phyloP scores from a whole-genome alignment of 2,329 filamentous ascomycete genomes.

The Botrytis aclada region DNA sequence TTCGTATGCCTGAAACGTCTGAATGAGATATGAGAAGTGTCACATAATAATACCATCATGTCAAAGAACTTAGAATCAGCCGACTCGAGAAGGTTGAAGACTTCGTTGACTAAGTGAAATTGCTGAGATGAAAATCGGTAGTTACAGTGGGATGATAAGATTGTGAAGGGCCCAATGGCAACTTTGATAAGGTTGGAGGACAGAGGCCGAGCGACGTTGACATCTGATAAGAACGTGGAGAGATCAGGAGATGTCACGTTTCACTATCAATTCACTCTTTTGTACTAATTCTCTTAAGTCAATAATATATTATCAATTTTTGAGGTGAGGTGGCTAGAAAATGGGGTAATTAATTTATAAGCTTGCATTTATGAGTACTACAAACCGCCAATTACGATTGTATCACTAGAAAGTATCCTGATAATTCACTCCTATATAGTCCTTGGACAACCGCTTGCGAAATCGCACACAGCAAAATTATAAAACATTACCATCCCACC shows the following conservation, averaged over 20 bases:
- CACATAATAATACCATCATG: neutral
- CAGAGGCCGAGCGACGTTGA: neutral
- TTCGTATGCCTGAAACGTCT: neutral
- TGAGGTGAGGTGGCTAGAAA: too few species aligned
- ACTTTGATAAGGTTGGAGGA: neutral
- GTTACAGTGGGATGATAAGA: constrained; percentile 4
- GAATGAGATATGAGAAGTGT: neutral
- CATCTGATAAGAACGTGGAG: constrained; percentile 4
- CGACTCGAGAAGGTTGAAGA: neutral
- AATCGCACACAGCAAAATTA: neutral
- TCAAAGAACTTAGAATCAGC: neutral
- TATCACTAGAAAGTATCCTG: neutral
- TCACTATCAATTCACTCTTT: neutral
- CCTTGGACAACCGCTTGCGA: neutral
- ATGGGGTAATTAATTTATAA: too few species aligned
- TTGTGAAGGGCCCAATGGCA: neutral
- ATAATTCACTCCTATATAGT: neutral
- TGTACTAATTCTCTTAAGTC: too few species aligned
- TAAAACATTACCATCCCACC: neutral
- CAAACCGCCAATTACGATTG: neutral
- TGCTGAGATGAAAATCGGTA: neutral
- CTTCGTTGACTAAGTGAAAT: neutral
- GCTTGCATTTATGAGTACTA: neutral
- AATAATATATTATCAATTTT: too few species aligned
- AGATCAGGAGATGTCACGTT: constrained; percentile 9